Evolutionary conservation across 331 rosid genomes (phyloP).

Genomic region (Quercus phellos): DNA sequence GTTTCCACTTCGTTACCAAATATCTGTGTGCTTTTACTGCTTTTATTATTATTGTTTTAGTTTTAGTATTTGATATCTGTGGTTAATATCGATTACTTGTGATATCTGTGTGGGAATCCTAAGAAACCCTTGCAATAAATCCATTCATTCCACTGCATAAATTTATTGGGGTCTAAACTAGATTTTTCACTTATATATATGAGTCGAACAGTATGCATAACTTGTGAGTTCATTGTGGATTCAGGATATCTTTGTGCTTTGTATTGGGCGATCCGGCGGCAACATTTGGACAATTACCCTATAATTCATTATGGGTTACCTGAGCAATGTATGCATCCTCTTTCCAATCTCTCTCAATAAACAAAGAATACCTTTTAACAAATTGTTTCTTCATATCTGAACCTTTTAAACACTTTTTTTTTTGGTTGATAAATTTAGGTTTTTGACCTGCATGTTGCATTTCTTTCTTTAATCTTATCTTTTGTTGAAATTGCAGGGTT

Average conservation of each 20-base stretch:
- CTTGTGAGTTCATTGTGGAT: slow-evolving; percentile 1
- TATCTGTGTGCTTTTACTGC: too few relatives aligned
- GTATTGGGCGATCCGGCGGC: slow-evolving; percentile 5
- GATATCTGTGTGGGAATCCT: too few relatives aligned
- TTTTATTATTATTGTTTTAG: too few relatives aligned
- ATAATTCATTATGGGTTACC: slow-evolving; percentile 32
- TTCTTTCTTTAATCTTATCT: slow-evolving; percentile 1
- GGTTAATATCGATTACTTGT: too few relatives aligned
- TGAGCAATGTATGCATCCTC: slow-evolving; percentile 25
- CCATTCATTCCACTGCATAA: too few relatives aligned
- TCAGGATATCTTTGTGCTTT: slow-evolving; percentile 20
- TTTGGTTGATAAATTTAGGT: neutral
- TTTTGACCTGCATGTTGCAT: neutral
- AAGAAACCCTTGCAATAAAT: too few relatives aligned
- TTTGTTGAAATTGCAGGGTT: slow-evolving; percentile 32
- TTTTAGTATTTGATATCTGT: too few relatives aligned
- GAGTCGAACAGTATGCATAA: neutral
- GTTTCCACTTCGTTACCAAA: too few relatives aligned
- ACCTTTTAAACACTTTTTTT: neutral
- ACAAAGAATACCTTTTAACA: neutral
- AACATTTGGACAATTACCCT: neutral
- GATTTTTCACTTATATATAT: neutral
- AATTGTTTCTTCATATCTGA: neutral
- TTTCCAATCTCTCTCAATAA: slow-evolving; percentile 1
- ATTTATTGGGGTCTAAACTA: too few relatives aligned